These are phyloP conservation scores for Gaultheria prostrata DNA, from an alignment of 148 eudicot species.

Conservation along the genomic window DNA sequence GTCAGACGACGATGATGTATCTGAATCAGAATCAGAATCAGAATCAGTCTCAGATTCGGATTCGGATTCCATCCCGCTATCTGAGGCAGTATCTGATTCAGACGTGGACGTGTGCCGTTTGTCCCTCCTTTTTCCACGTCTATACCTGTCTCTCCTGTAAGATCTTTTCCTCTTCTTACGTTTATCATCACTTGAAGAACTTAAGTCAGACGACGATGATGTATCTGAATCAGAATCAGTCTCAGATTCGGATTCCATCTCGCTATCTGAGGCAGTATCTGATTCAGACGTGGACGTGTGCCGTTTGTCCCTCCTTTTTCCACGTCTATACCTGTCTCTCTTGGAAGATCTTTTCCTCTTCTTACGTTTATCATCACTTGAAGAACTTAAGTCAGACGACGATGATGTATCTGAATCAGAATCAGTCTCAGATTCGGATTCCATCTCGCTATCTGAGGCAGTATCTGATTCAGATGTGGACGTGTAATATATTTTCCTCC, in stretches of 20 bases:
- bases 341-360: slow-evolving; percentile 74
- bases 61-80: slow-evolving; percentile 56
- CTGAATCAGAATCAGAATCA: slow-evolving; percentile 48
- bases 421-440: slow-evolving; percentile 47
- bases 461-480: slow-evolving; percentile 79
- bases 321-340: slow-evolving; percentile 57
- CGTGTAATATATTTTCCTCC: slow-evolving; percentile 61
- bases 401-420: slow-evolving; percentile 49
- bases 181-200: slow-evolving; percentile 85
- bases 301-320: slow-evolving; percentile 61
- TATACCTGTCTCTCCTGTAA: slow-evolving; percentile 58
- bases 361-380: slow-evolving; percentile 73
- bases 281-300: no score
- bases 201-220: slow-evolving; percentile 55
- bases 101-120: no score
- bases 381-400: slow-evolving; percentile 64
- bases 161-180: slow-evolving; percentile 74
- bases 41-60: slow-evolving; percentile 58
- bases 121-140: slow-evolving; percentile 63
- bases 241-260: slow-evolving; percentile 50
- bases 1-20: slow-evolving; percentile 53
- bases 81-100: no score
- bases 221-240: slow-evolving; percentile 55
- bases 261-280: no score
- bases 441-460: slow-evolving; percentile 57